phyloP scores from a whole-genome alignment of 2,329 filamentous ascomycete genomes.

The Fusarium sublunatum region DNA sequence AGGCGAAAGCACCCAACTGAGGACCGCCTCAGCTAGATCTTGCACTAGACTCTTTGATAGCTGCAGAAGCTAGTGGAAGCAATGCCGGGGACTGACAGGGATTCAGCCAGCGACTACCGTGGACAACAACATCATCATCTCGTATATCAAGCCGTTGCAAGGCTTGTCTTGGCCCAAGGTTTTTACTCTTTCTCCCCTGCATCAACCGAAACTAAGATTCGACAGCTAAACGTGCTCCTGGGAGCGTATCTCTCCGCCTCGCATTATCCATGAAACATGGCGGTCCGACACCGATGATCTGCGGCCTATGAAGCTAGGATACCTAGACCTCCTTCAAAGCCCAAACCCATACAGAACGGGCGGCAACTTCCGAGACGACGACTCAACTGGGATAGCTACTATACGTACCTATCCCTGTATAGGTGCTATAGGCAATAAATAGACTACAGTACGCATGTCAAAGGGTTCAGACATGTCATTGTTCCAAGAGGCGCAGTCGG shows the following conservation, averaged over 20 bases:
- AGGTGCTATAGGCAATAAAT: not conserved
- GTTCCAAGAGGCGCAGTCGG: not conserved
- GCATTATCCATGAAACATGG: slow-evolving; percentile 19
- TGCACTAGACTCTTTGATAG: slow-evolving; percentile 18
- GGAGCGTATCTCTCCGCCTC: not conserved
- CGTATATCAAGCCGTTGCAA: slow-evolving; percentile 1
- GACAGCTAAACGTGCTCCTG: slow-evolving; percentile 1
- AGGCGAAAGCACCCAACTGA: slow-evolving; percentile 10
- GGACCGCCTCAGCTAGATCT: slow-evolving; percentile 29
- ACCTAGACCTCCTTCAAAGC: not conserved
- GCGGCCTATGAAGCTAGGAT: slow-evolving; percentile 7
- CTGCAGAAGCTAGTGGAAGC: slow-evolving; percentile 26
- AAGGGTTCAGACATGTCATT: too few species aligned
- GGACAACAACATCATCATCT: not conserved
- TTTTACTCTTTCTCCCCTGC: slow-evolving; percentile 9
- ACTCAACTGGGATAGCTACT: not conserved
- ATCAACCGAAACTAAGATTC: slow-evolving; percentile 1
- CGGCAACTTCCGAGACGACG: slow-evolving; percentile 34
- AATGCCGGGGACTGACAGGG: slow-evolving; percentile 33
- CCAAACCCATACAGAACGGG: slow-evolving; percentile 15
- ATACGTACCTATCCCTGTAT: too few species aligned
- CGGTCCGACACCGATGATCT: slow-evolving; percentile 36
- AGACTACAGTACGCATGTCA: slow-evolving; percentile 19
- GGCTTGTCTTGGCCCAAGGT: too few species aligned
- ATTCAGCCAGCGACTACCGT: slow-evolving; percentile 22